Evolutionary conservation across 768 basidiomycete genomes (phyloP).

Genomic region (Pleurotus ostreatus): DNA sequence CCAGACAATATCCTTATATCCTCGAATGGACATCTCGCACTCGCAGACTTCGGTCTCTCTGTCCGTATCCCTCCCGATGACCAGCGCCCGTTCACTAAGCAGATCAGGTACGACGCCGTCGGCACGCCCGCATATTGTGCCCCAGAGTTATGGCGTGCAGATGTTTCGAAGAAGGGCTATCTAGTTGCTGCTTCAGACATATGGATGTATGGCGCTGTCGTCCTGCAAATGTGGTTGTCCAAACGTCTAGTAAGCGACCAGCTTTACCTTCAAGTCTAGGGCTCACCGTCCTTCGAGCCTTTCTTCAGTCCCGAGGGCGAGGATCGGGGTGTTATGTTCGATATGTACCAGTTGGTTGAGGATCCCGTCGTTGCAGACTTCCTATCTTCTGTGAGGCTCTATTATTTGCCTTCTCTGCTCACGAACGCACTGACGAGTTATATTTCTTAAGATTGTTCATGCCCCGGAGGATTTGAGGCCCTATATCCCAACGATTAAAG

Average conservation of each 20-base stretch:
- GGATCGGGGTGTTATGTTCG: background rate
- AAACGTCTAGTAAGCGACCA: background rate
- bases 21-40: conserved; percentile 20
- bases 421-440: background rate
- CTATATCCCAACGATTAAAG: background rate
- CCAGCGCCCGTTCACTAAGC: background rate
- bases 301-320: background rate
- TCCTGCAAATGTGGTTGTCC: background rate
- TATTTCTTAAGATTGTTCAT: background rate
- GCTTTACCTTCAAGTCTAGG: background rate
- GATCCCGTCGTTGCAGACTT: background rate
- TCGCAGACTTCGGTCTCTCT: conserved; percentile 30
- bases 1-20: conserved; percentile 28
- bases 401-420: background rate
- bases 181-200: background rate
- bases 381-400: background rate
- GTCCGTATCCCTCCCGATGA: background rate
- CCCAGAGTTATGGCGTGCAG: background rate
- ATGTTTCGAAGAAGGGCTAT: background rate
- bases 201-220: background rate
- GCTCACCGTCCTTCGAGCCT: background rate
- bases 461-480: background rate
- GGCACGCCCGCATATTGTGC: background rate
- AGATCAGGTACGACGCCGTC: background rate
- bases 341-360: background rate